Conservation (phyloP, 2,329 filamentous ascomycete genomes). For the Penicillium sp. region DNA sequence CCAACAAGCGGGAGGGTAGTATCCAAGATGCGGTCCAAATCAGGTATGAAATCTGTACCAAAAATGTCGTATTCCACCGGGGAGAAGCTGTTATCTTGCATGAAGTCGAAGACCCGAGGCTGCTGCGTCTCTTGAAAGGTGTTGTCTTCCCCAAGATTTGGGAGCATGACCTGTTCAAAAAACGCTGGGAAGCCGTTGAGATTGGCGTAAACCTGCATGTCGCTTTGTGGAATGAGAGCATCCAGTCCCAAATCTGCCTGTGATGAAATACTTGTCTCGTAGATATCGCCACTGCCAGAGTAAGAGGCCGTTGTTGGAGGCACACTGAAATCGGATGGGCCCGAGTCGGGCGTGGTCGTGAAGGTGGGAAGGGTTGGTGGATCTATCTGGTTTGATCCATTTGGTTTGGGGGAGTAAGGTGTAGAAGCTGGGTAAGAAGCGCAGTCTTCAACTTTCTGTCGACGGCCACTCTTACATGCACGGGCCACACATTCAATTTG, state of each 20-base stretch:
- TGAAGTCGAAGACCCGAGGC: conserved; percentile 19
- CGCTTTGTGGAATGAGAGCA: neutral
- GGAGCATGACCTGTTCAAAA: conserved; percentile 23
- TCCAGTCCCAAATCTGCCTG: conserved; percentile 4
- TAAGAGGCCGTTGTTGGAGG: conserved; percentile 2
- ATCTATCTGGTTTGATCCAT: neutral
- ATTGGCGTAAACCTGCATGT: neutral
- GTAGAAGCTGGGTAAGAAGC: conserved; percentile 1
- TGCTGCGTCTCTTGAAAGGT: conserved; percentile 11
- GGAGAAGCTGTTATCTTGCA: conserved; percentile 16
- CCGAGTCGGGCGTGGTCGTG: conserved; percentile 10
- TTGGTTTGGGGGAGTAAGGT: neutral
- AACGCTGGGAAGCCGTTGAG: conserved; percentile 17
- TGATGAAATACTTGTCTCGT: neutral
- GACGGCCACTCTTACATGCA: neutral
- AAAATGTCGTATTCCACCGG: conserved; percentile 14
- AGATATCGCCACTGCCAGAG: conserved; percentile 6
- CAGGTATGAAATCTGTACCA: conserved; percentile 18
- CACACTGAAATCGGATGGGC: conserved; percentile 9
- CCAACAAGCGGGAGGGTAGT: neutral
- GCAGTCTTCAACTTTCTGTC: conserved; percentile 6
- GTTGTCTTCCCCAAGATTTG: neutral
- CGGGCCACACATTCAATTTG: conserved; percentile 12
- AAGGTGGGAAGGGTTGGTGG: neutral
- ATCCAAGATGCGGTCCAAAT: conserved; percentile 16